These are phyloP conservation scores for Fusarium euwallaceae DNA, from an alignment of 2,329 filamentous ascomycete species.

Conservation along the genomic window DNA sequence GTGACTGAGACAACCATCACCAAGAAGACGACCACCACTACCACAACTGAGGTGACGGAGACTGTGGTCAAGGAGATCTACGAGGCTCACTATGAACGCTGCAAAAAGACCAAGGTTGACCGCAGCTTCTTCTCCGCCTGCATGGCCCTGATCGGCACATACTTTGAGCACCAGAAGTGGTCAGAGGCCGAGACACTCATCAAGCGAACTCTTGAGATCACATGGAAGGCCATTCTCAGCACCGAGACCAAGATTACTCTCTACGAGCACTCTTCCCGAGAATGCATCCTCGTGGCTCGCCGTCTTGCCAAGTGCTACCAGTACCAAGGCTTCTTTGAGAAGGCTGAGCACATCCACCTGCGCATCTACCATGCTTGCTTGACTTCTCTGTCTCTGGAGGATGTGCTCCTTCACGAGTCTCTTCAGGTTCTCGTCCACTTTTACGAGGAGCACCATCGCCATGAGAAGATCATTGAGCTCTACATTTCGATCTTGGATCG, in stretches of 20 bases:
- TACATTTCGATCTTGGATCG: constrained; percentile 51
- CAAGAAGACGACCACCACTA: constrained; percentile 51
- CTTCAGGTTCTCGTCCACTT: constrained; percentile 50
- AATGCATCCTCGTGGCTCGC: constrained; percentile 51
- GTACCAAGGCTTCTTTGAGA: constrained; percentile 52
- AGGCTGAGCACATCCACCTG: constrained; percentile 54
- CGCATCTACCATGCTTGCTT: constrained; percentile 54
- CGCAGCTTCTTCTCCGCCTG: constrained; percentile 52
- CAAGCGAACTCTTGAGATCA: constrained; percentile 53
- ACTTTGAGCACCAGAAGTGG: constrained; percentile 51
- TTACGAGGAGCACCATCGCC: constrained; percentile 53
- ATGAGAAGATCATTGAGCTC: constrained; percentile 54
- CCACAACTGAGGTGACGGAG: constrained; percentile 49
- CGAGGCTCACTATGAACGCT: constrained; percentile 52
- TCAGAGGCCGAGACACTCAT: constrained; percentile 52
- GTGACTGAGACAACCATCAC: constrained; percentile 51
- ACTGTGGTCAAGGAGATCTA: constrained; percentile 52
- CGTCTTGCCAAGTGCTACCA: constrained; percentile 54
- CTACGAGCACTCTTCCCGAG: constrained; percentile 49
- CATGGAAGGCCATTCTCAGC: constrained; percentile 54
- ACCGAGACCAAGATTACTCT: constrained; percentile 48
- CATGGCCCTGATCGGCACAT: constrained; percentile 51
- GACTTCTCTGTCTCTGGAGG: constrained; percentile 48
- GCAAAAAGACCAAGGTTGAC: constrained; percentile 51
- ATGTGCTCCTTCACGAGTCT: constrained; percentile 47